Conservation (phyloP, 2,329 filamentous ascomycete genomes). For the Penicillium hesseltinei region DNA sequence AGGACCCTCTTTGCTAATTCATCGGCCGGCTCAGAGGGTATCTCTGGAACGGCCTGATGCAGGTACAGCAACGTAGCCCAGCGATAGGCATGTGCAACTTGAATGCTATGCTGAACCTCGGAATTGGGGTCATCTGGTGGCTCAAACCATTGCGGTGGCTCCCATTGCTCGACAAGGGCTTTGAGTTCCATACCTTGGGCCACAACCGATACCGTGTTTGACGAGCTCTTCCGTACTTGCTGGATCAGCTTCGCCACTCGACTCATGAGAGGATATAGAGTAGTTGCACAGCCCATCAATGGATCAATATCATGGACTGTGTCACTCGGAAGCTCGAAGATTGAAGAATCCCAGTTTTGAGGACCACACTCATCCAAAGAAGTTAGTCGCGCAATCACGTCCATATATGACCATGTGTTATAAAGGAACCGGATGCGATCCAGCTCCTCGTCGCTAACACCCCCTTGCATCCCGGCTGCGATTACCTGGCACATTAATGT, state of each 20-base stretch:
- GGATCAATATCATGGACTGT: slow-evolving; percentile 63
- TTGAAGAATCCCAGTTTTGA: slow-evolving; percentile 41
- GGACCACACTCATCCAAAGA: slow-evolving; percentile 60
- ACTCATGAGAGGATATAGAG: slow-evolving; percentile 67
- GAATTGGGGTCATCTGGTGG: slow-evolving; percentile 63
- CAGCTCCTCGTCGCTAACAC: slow-evolving; percentile 48
- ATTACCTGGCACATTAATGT: slow-evolving; percentile 62
- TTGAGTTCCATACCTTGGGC: slow-evolving; percentile 63
- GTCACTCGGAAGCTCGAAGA: slow-evolving; percentile 43
- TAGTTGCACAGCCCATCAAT: slow-evolving; percentile 66
- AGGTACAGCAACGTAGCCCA: slow-evolving; percentile 66
- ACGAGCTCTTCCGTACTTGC: slow-evolving; percentile 54
- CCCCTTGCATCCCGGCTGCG: slow-evolving; percentile 38
- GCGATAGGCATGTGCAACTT: slow-evolving; percentile 66
- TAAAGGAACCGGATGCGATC: slow-evolving; percentile 64
- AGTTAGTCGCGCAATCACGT: slow-evolving; percentile 67
- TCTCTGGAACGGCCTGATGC: slow-evolving; percentile 66
- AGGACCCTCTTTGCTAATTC: slow-evolving; percentile 63
- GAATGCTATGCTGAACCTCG: slow-evolving; percentile 62
- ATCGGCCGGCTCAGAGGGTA: slow-evolving; percentile 58
- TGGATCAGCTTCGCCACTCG: slow-evolving; percentile 65
- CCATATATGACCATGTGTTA: slow-evolving; percentile 72
- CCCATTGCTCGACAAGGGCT: slow-evolving; percentile 60
- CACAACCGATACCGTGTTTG: slow-evolving; percentile 61
- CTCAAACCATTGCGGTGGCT: slow-evolving; percentile 57